These are phyloP conservation scores for Fragaria ananassa DNA, from an alignment of 306 rosid species.

Conservation along the genomic window DNA sequence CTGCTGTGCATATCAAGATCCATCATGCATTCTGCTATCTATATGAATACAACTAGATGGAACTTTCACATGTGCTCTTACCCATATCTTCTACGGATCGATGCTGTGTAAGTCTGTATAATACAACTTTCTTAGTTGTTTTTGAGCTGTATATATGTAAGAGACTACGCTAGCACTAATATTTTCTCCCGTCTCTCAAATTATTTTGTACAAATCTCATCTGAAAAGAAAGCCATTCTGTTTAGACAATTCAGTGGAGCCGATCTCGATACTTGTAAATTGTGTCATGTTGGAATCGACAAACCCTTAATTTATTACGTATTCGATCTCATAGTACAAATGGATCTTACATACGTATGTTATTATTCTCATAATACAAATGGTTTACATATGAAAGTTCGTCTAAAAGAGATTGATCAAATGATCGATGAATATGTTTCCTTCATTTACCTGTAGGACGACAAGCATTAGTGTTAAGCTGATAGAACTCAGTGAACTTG, in stretches of 20 bases:
- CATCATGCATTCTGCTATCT: not conserved
- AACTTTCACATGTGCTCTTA: not conserved
- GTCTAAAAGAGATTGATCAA: too few species aligned
- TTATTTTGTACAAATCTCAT: not conserved
- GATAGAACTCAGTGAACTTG: too few species aligned
- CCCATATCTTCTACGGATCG: not conserved
- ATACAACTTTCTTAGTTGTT: conserved; percentile 5
- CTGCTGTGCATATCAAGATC: not conserved
- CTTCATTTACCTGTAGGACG: too few species aligned
- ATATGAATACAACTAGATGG: not conserved
- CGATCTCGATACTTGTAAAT: too few species aligned
- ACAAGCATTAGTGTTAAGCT: too few species aligned
- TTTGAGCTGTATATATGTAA: conserved; percentile 19
- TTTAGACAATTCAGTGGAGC: not conserved
- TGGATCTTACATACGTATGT: too few species aligned
- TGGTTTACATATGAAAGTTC: too few species aligned
- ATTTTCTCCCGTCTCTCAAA: not conserved
- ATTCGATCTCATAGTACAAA: too few species aligned
- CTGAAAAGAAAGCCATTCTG: not conserved
- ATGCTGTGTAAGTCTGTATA: not conserved
- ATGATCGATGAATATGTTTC: too few species aligned
- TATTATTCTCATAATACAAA: too few species aligned
- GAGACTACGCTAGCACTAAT: not conserved
- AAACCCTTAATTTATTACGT: too few species aligned
- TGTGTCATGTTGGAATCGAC: too few species aligned